phyloP scores from a whole-genome alignment of 768 basidiomycete genomes.

The Termitomyces eurrhizus region DNA sequence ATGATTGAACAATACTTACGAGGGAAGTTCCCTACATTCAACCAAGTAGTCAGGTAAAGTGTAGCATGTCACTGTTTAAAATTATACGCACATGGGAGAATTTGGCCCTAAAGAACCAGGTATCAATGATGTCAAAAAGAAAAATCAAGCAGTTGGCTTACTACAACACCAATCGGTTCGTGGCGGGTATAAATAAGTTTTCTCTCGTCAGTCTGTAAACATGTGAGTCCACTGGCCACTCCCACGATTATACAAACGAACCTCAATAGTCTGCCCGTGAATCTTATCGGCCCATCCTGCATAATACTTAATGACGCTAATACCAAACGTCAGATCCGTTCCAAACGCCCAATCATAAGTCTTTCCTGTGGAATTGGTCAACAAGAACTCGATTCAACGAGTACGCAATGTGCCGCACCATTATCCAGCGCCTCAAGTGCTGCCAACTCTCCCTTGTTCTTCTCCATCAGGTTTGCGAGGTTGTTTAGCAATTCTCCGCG shows the following conservation, averaged over 20 bases:
- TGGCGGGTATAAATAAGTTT: constrained; percentile 61
- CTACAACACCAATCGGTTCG: constrained; percentile 53
- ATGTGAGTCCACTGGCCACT: not conserved
- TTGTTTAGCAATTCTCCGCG: constrained; percentile 41
- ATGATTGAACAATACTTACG: constrained; percentile 21
- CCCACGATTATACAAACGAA: not conserved
- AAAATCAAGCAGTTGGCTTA: constrained; percentile 11
- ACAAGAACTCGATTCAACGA: not conserved
- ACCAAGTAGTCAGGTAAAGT: not conserved
- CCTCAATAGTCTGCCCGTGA: constrained; percentile 46
- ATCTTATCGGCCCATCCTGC: constrained; percentile 63
- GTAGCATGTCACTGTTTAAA: not conserved
- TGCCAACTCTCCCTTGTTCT: constrained; percentile 40
- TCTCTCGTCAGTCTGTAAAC: constrained; percentile 31
- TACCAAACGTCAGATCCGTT: constrained; percentile 23
- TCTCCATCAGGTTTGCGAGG: constrained; percentile 49
- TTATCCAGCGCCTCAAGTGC: constrained; percentile 52
- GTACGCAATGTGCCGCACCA: constrained; percentile 16
- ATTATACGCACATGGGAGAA: constrained; percentile 23
- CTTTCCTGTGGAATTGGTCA: constrained; percentile 22
- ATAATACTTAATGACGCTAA: constrained; percentile 46
- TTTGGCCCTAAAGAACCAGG: constrained; percentile 19
- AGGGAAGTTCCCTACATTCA: constrained; percentile 63
- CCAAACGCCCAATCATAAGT: constrained; percentile 21
- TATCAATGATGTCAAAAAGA: not conserved